Conservation (phyloP, 1,284 basidiomycete species). For the Caloboletus firmus region DNA sequence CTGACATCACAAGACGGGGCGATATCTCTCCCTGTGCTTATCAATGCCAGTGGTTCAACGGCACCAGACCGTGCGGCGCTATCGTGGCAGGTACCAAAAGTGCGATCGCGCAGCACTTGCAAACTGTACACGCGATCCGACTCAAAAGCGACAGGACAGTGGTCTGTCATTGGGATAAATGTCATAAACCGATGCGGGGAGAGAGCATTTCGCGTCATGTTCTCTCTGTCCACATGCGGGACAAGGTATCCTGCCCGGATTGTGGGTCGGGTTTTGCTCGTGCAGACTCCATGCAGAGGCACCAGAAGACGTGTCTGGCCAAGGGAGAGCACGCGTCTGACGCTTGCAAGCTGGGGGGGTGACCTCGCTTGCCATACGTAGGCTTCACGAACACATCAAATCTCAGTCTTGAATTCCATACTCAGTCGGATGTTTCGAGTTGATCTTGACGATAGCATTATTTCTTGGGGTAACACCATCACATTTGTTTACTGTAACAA, state of each 20-base stretch:
- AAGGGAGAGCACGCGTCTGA: neutral
- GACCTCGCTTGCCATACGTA: neutral
- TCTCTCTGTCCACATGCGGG: constrained; percentile 19
- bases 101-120: constrained; percentile 20
- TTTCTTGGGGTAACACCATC: neutral
- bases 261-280: constrained; percentile 24
- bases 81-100: constrained; percentile 5
- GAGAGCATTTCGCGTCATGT: constrained; percentile 29
- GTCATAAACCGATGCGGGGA: constrained; percentile 19
- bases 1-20: neutral
- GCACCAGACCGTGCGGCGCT: neutral
- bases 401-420: neutral
- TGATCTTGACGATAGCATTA: neutral
- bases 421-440: neutral
- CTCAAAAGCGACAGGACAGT: constrained; percentile 3
- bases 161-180: constrained; percentile 16
- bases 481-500: neutral
- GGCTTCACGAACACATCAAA: neutral
- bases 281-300: constrained; percentile 26
- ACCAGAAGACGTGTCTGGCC: constrained; percentile 14
- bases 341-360: neutral
- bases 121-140: constrained; percentile 3
- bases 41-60: constrained; percentile 16
- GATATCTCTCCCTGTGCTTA: neutral
- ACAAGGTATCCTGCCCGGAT: constrained; percentile 21